Conservation (phyloP, 257 asterid species). For the Solanum chmielewskii region DNA sequence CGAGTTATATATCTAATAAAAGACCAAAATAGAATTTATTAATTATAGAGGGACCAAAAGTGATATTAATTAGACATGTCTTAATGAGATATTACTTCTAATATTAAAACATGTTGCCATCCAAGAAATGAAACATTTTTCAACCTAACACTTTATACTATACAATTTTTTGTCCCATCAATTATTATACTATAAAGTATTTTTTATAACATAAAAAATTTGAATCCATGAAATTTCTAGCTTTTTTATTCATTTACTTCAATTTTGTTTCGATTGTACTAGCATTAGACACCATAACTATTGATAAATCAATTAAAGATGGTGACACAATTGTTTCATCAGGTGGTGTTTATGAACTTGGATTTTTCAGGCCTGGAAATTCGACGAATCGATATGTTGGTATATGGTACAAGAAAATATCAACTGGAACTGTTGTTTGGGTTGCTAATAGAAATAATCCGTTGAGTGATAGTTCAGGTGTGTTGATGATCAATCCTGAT, state of each 20-base stretch:
- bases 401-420: conserved; percentile 23
- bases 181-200: background rate
- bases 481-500: background rate
- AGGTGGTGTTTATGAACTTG: background rate
- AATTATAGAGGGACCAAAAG: background rate
- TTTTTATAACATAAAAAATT: background rate
- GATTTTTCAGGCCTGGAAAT: conserved; percentile 5
- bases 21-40: background rate
- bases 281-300: background rate
- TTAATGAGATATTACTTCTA: background rate
- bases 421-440: conserved; percentile 12
- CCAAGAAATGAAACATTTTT: background rate
- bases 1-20: background rate
- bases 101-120: background rate
- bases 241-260: background rate
- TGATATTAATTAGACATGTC: background rate
- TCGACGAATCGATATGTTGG: conserved; percentile 19
- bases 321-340: conserved; percentile 1
- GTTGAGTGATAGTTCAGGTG: conserved; percentile 5
- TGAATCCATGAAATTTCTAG: background rate
- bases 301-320: background rate
- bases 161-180: background rate
- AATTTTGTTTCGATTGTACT: background rate
- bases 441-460: conserved; percentile 22
- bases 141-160: background rate